Evolutionary conservation across 495 filamentous ascomycete genomes (phyloP).

Genomic region (Corynascus novoguineensis): DNA sequence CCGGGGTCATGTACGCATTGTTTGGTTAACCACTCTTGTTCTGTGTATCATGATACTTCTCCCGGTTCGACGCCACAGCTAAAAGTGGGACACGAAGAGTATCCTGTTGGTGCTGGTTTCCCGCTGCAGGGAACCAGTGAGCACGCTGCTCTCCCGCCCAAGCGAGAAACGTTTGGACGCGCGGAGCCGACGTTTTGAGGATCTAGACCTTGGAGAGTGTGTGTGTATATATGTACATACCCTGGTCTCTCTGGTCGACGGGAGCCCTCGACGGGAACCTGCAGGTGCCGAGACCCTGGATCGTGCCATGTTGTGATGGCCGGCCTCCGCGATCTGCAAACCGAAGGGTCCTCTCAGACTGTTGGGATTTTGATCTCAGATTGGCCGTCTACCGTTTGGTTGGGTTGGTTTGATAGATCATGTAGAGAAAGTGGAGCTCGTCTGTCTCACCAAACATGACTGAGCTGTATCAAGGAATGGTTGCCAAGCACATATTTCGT

Average conservation of each 20-base stretch:
- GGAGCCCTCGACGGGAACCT: too few species aligned
- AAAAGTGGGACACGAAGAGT: too few species aligned
- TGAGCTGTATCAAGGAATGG: too few species aligned
- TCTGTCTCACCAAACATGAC: too few species aligned
- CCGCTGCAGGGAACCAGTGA: neutral
- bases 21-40: too few species aligned
- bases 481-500: too few species aligned
- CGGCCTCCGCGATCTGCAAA: neutral
- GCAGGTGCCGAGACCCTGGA: constrained; percentile 9
- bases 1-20: too few species aligned
- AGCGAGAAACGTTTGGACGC: neutral
- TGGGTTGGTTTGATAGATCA: neutral
- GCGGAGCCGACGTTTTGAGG: constrained; percentile 1
- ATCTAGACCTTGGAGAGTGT: neutral
- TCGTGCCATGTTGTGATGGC: neutral
- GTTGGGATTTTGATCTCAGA: neutral
- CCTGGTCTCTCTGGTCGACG: too few species aligned
- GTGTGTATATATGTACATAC: neutral
- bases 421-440: neutral
- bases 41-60: too few species aligned
- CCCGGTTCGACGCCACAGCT: too few species aligned
- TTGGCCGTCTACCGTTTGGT: neutral
- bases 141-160: neutral
- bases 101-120: too few species aligned
- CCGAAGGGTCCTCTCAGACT: neutral